A percentile compares a stretch with the other conserved stretches of the same genome.
phyloP scores from a whole-genome alignment of 2,329 filamentous ascomycete species.

The Colletotrichum sp. region DNA sequence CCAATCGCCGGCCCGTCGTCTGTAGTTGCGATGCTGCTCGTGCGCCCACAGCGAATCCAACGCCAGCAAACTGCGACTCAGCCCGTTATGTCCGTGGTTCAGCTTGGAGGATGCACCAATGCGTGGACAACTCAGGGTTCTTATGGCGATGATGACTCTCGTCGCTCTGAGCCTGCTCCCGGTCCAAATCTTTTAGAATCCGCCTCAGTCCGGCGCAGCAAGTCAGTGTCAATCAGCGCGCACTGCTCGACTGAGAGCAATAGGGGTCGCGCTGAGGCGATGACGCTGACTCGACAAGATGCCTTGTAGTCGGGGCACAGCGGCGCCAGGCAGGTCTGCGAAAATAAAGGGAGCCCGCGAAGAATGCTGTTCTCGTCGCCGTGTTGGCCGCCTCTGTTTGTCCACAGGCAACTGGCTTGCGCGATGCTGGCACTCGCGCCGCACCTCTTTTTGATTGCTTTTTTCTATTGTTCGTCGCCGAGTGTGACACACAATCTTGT shows the following conservation, averaged over 20 bases:
- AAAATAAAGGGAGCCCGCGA: neutral
- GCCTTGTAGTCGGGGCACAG: neutral
- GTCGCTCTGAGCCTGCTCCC: neutral
- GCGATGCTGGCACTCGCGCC: neutral
- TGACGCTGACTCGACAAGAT: slow-evolving; percentile 2
- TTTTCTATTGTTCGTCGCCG: slow-evolving; percentile 1
- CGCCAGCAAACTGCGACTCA: slow-evolving; percentile 1
- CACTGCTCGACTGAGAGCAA: neutral
- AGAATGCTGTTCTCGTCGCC: slow-evolving; percentile 1
- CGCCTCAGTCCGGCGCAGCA: neutral
- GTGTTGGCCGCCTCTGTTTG: neutral
- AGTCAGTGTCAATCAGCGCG: slow-evolving; percentile 1
- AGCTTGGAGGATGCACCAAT: slow-evolving; percentile 2
- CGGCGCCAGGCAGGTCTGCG: neutral
- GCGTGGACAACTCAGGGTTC: neutral
- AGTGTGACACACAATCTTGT: neutral
- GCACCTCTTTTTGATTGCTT: neutral
- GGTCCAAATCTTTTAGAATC: neutral
- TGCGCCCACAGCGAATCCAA: neutral
- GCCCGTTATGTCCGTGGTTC: neutral
- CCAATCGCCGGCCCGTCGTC: slow-evolving; percentile 1
- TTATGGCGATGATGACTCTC: neutral
- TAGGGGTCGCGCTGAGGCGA: neutral
- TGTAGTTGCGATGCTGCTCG: neutral
- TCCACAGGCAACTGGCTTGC: neutral